phyloP scores from a whole-genome alignment of 352 stramenopile species.

The Phytopythium kandeliae region DNA sequence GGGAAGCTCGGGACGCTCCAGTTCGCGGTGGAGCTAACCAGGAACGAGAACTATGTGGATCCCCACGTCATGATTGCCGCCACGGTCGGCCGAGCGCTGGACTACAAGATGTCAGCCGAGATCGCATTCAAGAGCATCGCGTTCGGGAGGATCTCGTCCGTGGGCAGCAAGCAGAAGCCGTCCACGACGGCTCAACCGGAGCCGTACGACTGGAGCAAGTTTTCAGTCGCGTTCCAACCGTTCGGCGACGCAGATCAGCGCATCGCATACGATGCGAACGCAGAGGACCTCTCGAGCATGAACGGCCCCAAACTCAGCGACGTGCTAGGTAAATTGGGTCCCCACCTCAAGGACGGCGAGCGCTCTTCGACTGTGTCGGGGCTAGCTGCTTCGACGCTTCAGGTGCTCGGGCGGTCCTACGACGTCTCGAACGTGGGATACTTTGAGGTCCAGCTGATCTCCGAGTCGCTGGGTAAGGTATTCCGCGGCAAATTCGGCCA shows the following conservation, averaged over 20 bases:
- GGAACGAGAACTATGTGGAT: slow-evolving; percentile 58
- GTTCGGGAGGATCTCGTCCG: background rate
- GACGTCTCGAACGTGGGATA: slow-evolving; percentile 47
- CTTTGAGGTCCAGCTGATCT: slow-evolving; percentile 45
- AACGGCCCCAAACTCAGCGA: slow-evolving; percentile 32
- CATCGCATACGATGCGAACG: slow-evolving; percentile 37
- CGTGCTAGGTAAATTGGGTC: slow-evolving; percentile 11
- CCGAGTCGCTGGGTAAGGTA: slow-evolving; percentile 19
- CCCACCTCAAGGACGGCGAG: background rate
- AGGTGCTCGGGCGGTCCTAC: slow-evolving; percentile 49
- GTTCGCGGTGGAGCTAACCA: slow-evolving; percentile 44
- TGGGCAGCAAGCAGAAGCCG: background rate
- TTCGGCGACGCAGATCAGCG: slow-evolving; percentile 36
- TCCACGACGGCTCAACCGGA: background rate
- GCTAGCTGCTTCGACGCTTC: slow-evolving; percentile 3
- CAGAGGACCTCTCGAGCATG: slow-evolving; percentile 31
- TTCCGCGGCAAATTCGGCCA: slow-evolving; percentile 43
- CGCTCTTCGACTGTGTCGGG: background rate
- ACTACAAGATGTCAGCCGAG: slow-evolving; percentile 46
- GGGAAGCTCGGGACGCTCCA: slow-evolving; percentile 48
- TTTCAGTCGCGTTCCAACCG: slow-evolving; percentile 37
- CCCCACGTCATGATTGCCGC: slow-evolving; percentile 10
- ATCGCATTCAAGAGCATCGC: slow-evolving; percentile 24
- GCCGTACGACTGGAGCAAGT: slow-evolving; percentile 31
- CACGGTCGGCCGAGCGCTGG: slow-evolving; percentile 17